Base-by-base conservation (phyloP, 1,139 yeast species). In the Yamadazyma dushanensis region DNA sequence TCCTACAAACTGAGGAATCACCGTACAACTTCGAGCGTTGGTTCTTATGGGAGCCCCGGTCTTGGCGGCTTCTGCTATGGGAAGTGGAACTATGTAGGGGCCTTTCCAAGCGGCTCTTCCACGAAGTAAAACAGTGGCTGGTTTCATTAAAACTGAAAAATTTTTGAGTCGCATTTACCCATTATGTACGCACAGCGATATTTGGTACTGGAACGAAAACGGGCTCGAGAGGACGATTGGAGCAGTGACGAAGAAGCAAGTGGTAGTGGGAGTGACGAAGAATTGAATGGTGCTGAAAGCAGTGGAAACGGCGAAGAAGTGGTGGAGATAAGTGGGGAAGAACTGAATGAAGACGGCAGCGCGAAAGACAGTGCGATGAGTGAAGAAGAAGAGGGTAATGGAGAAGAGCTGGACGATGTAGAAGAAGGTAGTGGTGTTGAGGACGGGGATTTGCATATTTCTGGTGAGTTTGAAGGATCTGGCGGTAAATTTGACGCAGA, bases 1-100 rank as follows among this genome's bases (percentile, higher is more conserved):
- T 5, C 98, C 98, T 24, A 92, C 96, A 64, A 92, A 90, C 58
- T 87, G 95, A 16, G 98, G 98, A 37, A 92, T 69, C 39, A 92
- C 86, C 16, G 97, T 92, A 57, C 97, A 92, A 28, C 94, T 73
- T 57, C 98, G 77, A 31, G 97, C 97, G 53, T 89, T 88, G 18
- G 98, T 92, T 64, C 97, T 76, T 43, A 92, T 86, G 8, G 97
- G 95, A 3, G 87, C 76, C 16, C 86, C 86, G 40, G 81, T 81
- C 47, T 79, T 78, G 44, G 83, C 67, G 33, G 97, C 97, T 51
- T 88, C 84, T 31, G 85, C 83, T 26, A 90, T 75, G 16, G 97
- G 97, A 34, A 92, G 73, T 3, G 97, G 97, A 14, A 90, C 97
- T 43, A 92, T 83, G 56, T 83, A 84, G 6, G 98, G 98, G 17